Conservation (phyloP, 345 rosid genomes). For the Balakata baccata region DNA sequence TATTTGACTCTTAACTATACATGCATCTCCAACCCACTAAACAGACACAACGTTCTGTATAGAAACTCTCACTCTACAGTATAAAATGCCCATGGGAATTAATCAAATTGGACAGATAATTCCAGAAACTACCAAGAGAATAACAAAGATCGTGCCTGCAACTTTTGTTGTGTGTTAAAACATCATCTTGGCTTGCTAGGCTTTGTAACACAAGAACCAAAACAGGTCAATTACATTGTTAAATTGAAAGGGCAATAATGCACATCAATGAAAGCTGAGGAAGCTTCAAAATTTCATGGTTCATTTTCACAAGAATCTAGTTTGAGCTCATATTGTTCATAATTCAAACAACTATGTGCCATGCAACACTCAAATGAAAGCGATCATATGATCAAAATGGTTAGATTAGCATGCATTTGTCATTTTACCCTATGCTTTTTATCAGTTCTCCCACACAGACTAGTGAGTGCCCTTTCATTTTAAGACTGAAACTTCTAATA, state of each 20-base stretch:
- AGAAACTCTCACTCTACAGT: neutral
- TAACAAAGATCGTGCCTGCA: neutral
- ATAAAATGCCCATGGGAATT: neutral
- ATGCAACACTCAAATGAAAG: neutral
- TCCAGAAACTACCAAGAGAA: neutral
- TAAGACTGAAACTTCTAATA: neutral
- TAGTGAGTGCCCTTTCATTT: neutral
- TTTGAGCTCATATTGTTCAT: neutral
- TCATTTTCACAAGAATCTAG: neutral
- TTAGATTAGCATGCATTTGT: neutral
- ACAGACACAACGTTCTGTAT: neutral
- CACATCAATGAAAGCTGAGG: neutral
- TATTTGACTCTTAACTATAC: neutral
- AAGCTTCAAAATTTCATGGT: neutral
- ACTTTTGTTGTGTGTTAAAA: neutral
- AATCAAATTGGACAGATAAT: neutral
- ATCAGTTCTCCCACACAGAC: neutral
- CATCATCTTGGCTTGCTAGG: neutral
- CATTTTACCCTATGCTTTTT: neutral
- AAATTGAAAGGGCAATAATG: neutral
- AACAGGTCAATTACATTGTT: neutral
- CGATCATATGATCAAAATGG: neutral
- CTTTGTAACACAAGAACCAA: neutral
- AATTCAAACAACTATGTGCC: neutral
- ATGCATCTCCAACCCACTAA: conserved; percentile 1